Conservation (phyloP, 2,329 filamentous ascomycete species). For the Penicillium sp. region DNA sequence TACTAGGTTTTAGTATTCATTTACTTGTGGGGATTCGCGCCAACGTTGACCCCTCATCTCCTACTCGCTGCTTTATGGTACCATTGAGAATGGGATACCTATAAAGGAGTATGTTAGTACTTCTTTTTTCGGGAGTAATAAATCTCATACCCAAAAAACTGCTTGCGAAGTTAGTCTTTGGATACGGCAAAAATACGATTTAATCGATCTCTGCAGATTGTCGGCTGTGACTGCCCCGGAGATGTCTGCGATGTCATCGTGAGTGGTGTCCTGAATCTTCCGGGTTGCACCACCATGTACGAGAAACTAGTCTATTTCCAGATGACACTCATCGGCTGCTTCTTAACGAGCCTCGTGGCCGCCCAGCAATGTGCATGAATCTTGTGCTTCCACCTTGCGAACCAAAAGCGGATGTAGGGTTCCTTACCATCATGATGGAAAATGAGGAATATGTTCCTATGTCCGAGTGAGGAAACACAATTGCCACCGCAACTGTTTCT, state of each 20-base stretch:
- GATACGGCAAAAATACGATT: background rate
- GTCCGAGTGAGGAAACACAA: constrained; percentile 51
- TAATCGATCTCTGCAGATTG: constrained; percentile 10
- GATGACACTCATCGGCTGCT: constrained; percentile 47
- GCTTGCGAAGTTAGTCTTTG: no score
- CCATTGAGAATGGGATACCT: no score
- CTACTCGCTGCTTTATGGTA: no score
- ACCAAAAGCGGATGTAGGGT: constrained; percentile 47
- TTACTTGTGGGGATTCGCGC: no score
- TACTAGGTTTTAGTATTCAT: no score
- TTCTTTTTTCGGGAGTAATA: no score
- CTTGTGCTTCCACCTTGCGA: constrained; percentile 48
- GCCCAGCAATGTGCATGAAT: constrained; percentile 42
- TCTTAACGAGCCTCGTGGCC: constrained; percentile 50
- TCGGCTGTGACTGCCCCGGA: constrained; percentile 21
- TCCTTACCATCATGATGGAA: constrained; percentile 52
- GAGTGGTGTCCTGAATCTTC: constrained; percentile 50
- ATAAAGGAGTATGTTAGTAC: no score
- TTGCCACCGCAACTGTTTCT: constrained; percentile 49
- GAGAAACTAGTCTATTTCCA: constrained; percentile 51
- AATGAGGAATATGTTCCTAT: constrained; percentile 49
- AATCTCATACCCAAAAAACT: no score
- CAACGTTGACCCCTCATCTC: no score
- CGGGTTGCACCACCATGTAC: constrained; percentile 47
- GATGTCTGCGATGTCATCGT: constrained; percentile 54